Percentiles rank a stretch among this genome's conserved stretches.
These are phyloP conservation scores for Sporothrix mexicana DNA, from an alignment of 2,329 filamentous ascomycete species.

Conservation along the genomic window DNA sequence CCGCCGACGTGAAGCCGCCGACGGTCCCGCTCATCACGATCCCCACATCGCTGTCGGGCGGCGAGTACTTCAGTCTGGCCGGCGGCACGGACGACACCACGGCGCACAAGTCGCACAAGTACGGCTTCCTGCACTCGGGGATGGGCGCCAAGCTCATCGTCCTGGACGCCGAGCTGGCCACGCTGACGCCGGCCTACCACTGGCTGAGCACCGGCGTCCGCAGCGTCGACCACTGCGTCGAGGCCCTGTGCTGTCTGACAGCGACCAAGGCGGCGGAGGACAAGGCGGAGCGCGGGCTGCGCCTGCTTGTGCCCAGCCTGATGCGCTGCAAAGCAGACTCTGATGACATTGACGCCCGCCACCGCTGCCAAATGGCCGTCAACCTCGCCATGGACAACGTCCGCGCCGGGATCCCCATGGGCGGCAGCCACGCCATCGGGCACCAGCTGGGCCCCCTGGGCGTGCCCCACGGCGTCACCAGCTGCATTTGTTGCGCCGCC, in stretches of 20 bases:
- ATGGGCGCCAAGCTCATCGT: slow-evolving; percentile 18
- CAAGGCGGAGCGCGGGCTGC: not conserved
- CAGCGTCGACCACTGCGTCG: not conserved
- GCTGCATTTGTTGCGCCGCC: not conserved
- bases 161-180: not conserved
- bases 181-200: not conserved
- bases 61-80: slow-evolving; percentile 17
- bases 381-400: slow-evolving; percentile 25
- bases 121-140: slow-evolving; percentile 22
- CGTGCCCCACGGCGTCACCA: not conserved
- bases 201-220: not conserved
- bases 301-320: not conserved
- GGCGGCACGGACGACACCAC: slow-evolving; percentile 13
- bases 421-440: slow-evolving; percentile 17
- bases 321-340: not conserved
- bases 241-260: not conserved
- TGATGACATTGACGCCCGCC: not conserved
- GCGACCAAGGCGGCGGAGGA: not conserved
- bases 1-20: not conserved
- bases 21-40: not conserved
- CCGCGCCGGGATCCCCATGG: not conserved
- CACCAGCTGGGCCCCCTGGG: not conserved
- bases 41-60: not conserved
- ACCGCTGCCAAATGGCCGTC: slow-evolving; percentile 23
- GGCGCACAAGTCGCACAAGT: slow-evolving; percentile 21